Conservation (phyloP, 139 green algal genomes). For the Astrephomene gubernaculifera region DNA sequence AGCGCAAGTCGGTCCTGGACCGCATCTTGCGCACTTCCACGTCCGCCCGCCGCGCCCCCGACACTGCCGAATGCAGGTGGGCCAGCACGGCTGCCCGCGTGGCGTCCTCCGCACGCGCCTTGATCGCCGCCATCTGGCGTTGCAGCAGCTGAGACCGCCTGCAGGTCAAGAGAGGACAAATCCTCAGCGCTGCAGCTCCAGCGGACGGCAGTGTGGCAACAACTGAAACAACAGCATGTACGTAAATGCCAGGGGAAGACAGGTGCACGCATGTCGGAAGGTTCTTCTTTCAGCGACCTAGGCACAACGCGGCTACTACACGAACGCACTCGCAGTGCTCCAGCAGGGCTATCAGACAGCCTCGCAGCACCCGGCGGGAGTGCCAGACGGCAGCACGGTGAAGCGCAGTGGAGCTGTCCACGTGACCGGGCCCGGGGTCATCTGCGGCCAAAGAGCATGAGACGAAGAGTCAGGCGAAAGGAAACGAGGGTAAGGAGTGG, state of each 20-base stretch:
- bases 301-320: no score
- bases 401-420: neutral
- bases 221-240: no score
- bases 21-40: slow-evolving; percentile 18
- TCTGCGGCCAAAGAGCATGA: no score
- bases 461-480: no score
- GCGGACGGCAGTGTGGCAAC: neutral
- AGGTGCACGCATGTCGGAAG: neutral
- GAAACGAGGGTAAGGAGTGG: no score
- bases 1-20: neutral
- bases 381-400: slow-evolving; percentile 1
- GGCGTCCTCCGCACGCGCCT: no score
- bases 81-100: neutral
- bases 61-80: neutral
- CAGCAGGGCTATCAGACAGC: neutral
- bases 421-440: neutral
- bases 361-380: neutral
- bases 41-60: neutral
- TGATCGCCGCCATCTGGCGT: no score
- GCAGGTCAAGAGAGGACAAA: neutral
- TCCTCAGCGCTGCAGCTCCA: neutral
- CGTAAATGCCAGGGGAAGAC: neutral
- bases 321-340: slow-evolving; percentile 6
- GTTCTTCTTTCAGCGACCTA: no score
- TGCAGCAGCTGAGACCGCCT: no score